Evolutionary conservation across 1,284 basidiomycete genomes (phyloP).

Genomic region (Agroathelia rolfsii): DNA sequence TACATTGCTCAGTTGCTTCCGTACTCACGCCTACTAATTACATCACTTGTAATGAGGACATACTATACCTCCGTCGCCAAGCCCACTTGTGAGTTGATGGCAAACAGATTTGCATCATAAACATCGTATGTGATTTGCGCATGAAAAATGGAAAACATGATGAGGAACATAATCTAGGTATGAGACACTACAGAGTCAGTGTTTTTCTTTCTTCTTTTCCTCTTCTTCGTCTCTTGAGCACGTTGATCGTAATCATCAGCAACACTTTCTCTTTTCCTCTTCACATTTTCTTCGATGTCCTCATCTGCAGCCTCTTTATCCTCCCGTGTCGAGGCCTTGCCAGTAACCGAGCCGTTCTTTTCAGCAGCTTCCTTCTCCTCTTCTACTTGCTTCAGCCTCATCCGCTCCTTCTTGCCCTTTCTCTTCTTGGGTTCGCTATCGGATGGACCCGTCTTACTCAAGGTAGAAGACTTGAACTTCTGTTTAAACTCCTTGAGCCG

Average conservation of each 20-base stretch:
- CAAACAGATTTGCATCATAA: too few species aligned
- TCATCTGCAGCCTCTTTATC: conserved; percentile 14
- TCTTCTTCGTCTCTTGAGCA: conserved; percentile 6
- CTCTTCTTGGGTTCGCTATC: too few species aligned
- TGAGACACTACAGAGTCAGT: conserved; percentile 1
- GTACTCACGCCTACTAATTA: too few species aligned
- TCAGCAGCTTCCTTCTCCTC: conserved; percentile 69
- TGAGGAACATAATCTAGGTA: background rate
- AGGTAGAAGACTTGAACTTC: conserved; percentile 38
- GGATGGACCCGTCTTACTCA: too few species aligned
- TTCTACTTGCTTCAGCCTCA: conserved; percentile 43
- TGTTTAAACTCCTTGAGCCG: conserved; percentile 69
- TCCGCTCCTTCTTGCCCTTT: conserved; percentile 6
- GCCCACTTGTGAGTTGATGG: too few species aligned
- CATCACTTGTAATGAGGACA: too few species aligned
- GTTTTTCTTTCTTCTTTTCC: conserved; percentile 8
- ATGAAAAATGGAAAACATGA: background rate
- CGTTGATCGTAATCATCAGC: conserved; percentile 8
- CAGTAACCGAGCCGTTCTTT: conserved; percentile 26
- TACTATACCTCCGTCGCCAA: too few species aligned
- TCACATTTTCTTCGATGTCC: conserved; percentile 14
- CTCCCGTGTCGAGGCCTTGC: too few species aligned
- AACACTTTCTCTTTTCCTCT: conserved; percentile 9
- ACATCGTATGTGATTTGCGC: background rate
- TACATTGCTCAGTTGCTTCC: too few species aligned